A percentile compares a stretch with the other conserved stretches of the same genome.
phyloP scores from a whole-genome alignment of 1,139 yeast genomes.

The Blastobotrys illinoisensis region DNA sequence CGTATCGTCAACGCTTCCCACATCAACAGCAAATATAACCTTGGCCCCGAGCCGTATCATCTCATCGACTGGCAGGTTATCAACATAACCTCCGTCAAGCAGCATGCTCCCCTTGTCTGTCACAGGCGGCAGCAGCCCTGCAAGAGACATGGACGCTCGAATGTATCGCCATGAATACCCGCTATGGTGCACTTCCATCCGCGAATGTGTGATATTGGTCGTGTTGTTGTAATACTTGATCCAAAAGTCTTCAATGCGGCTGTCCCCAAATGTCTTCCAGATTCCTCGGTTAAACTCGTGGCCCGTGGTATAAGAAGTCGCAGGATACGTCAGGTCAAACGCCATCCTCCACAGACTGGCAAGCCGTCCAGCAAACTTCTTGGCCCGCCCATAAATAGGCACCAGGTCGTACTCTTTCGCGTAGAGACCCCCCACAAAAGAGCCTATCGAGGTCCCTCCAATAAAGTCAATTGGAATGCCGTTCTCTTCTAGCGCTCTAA shows the following conservation, averaged over 20 bases:
- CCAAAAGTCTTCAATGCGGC: slow-evolving; percentile 96
- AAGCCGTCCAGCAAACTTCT: slow-evolving; percentile 76
- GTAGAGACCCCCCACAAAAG: slow-evolving; percentile 91
- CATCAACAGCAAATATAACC: slow-evolving; percentile 91
- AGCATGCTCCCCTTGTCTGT: slow-evolving; percentile 85
- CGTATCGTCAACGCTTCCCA: slow-evolving; percentile 89
- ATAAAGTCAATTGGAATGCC: slow-evolving; percentile 92
- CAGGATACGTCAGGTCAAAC: slow-evolving; percentile 84
- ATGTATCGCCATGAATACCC: slow-evolving; percentile 96
- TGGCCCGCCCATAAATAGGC: slow-evolving; percentile 84
- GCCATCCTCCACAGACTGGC: slow-evolving; percentile 82
- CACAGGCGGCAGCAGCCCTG: slow-evolving; percentile 84
- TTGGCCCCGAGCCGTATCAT: slow-evolving; percentile 84
- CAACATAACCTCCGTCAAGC: slow-evolving; percentile 93
- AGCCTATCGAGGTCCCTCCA: slow-evolving; percentile 96
- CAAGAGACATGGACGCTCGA: slow-evolving; percentile 94
- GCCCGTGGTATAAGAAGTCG: slow-evolving; percentile 92
- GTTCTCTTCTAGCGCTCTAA: slow-evolving; percentile 86
- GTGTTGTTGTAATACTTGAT: slow-evolving; percentile 81
- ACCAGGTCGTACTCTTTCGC: slow-evolving; percentile 89
- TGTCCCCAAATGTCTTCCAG: slow-evolving; percentile 91
- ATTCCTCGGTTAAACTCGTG: slow-evolving; percentile 95
- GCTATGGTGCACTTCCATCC: slow-evolving; percentile 87
- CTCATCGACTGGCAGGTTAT: slow-evolving; percentile 85
- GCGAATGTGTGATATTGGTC: slow-evolving; percentile 91